Percentiles rank a stretch among this genome's conserved stretches.
These are phyloP conservation scores for Pinus taeda DNA, from an alignment of 75 land plant species.

Conservation along the genomic window DNA sequence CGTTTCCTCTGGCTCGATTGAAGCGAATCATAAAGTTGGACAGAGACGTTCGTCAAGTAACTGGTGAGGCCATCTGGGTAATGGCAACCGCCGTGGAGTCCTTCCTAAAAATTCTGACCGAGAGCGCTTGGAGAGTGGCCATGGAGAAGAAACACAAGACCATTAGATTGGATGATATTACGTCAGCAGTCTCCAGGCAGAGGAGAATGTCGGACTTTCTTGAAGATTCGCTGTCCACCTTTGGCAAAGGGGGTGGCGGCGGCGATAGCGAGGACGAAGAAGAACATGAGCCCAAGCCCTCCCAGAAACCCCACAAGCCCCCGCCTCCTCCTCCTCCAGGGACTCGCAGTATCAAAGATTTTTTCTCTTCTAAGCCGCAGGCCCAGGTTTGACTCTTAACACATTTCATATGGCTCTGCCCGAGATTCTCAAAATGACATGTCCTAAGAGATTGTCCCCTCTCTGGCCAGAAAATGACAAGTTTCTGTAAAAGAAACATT, in stretches of 20 bases:
- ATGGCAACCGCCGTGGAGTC: neutral
- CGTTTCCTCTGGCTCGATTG: conserved; percentile 5
- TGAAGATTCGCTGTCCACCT: neutral
- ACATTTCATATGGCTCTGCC: no score
- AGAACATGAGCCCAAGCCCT: neutral
- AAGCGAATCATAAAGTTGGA: neutral
- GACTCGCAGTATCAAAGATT: neutral
- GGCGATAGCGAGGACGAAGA: neutral
- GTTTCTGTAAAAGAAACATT: no score
- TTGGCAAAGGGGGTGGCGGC: neutral
- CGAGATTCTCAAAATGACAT: no score
- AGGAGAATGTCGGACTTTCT: conserved; percentile 1
- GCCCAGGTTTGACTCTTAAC: no score
- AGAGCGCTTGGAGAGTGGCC: neutral
- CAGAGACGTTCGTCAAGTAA: neutral
- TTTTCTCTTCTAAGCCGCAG: neutral
- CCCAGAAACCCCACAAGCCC: neutral
- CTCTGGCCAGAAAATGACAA: no score
- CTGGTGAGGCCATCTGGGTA: neutral
- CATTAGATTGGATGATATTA: neutral
- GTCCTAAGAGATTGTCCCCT: no score
- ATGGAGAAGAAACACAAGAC: neutral
- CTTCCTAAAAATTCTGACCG: neutral
- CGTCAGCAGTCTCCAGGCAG: neutral
- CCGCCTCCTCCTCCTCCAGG: neutral